These are phyloP conservation scores for Oryza glaberrima DNA, from an alignment of 176 grass and related monocot genomes.

Conservation along the genomic window DNA sequence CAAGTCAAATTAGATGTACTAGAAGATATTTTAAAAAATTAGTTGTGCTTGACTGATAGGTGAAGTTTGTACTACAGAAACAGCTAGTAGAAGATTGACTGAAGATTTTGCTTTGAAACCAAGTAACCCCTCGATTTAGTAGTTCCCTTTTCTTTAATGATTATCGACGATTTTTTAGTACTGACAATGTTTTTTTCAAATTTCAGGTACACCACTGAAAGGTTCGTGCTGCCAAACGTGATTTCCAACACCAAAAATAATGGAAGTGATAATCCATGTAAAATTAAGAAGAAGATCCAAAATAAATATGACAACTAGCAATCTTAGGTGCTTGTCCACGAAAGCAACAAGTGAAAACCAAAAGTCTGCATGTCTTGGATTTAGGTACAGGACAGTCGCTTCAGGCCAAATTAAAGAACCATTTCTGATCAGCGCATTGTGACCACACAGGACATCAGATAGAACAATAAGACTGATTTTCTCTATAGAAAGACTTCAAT, in stretches of 20 bases:
- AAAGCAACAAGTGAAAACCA: slow-evolving; percentile 26
- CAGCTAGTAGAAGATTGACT: neutral
- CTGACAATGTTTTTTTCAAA: neutral
- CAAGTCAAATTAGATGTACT: neutral
- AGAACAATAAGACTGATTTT: neutral
- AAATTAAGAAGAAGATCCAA: neutral
- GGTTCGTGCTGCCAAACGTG: neutral
- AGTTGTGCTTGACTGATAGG: neutral
- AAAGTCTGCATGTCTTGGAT: slow-evolving; percentile 17
- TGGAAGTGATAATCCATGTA: neutral
- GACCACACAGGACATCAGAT: neutral
- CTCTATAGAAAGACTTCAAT: neutral
- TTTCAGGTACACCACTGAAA: neutral
- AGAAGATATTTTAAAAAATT: neutral
- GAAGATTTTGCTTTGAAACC: neutral
- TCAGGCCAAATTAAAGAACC: slow-evolving; percentile 1
- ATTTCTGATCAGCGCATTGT: neutral
- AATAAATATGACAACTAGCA: neutral
- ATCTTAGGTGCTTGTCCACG: slow-evolving; percentile 21
- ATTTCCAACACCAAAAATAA: neutral
- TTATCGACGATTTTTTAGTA: neutral
- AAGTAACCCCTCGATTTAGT: neutral
- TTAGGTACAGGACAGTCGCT: slow-evolving; percentile 1
- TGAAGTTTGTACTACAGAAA: neutral
- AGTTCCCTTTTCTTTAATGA: neutral